Base-by-base conservation (phyloP, 192 early-diverging fungal genomes). In the Rhizoclosmatium globosum region DNA sequence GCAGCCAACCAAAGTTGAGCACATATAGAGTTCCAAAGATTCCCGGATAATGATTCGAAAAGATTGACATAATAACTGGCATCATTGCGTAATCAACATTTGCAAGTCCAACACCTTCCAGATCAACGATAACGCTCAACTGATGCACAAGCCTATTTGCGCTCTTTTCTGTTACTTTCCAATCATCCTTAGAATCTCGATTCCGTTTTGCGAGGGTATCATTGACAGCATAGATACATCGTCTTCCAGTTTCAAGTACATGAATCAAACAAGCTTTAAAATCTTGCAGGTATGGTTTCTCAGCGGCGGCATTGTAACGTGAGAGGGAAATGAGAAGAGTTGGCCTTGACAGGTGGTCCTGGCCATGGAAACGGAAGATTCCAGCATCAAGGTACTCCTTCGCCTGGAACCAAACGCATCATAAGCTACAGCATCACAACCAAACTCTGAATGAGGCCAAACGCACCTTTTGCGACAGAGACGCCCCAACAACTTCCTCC, bases 1-100 rank as follows among this genome's bases (percentile, higher is more conserved):
- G 88, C 23, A 89, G 39, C 88, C 88, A 89, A 19, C 88, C 88
- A 64, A 87, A 89, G 76, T 89, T 89, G 65, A 89, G 81, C 3
- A 89, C 86, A 71, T 82, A 85, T 31, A 86, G 79, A 3, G 82
- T 82, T 21, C 87, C 87, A 44, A 88, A 69, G 1, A 86, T 68
- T 67, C 83, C 50, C 79, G 13, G 87, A 67, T 77, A 88, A 21
- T 88, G 87, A 6, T 67, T 68, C 15, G 68, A 38, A 65, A 88
- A 88, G 47, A 85, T 74, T 41, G 82, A 81, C 53, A 81, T 80
- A 44, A 88, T 70, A n/a, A 84, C 57, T 15, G 87, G 85, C 43
- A 88, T 80, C 56, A 86, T 71, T 56, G 83, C 85, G 60, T 84
- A 85, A 66, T 86, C 84, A 44, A 88, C 21, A 47, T 85, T 84